Conservation (phyloP, 306 rosid species). For the Castanea sativa region DNA sequence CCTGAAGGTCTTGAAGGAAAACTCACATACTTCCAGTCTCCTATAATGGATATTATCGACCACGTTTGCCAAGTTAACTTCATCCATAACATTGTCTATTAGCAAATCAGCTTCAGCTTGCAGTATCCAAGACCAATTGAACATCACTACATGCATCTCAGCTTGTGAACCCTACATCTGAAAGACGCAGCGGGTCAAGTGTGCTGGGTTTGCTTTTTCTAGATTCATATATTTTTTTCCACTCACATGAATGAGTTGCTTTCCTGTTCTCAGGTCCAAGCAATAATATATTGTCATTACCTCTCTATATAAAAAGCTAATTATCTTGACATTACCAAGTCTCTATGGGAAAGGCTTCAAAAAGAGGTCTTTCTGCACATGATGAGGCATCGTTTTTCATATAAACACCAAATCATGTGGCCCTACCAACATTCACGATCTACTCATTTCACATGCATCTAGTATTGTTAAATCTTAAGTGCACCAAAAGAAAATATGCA, state of each 20-base stretch:
- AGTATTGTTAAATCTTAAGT: too few species aligned
- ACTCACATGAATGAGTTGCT: not conserved
- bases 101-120: not conserved
- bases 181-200: not conserved
- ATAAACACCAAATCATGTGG: too few species aligned
- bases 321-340: too few species aligned
- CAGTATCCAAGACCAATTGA: not conserved
- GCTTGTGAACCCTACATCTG: not conserved
- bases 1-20: not conserved
- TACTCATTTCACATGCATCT: too few species aligned
- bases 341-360: too few species aligned
- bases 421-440: too few species aligned
- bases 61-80: too few species aligned
- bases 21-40: not conserved
- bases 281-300: too few species aligned
- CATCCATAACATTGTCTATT: not conserved
- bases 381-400: too few species aligned
- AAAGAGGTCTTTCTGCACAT: too few species aligned
- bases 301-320: too few species aligned
- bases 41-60: not conserved
- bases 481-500: too few species aligned
- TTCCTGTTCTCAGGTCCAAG: not conserved
- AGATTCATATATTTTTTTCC: not conserved
- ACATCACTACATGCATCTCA: not conserved
- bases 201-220: not conserved